Percentiles rank a stretch among this genome's conserved stretches.
These are phyloP conservation scores for Clavaria fumosa DNA, from an alignment of 768 basidiomycete species.

Conservation along the genomic window DNA sequence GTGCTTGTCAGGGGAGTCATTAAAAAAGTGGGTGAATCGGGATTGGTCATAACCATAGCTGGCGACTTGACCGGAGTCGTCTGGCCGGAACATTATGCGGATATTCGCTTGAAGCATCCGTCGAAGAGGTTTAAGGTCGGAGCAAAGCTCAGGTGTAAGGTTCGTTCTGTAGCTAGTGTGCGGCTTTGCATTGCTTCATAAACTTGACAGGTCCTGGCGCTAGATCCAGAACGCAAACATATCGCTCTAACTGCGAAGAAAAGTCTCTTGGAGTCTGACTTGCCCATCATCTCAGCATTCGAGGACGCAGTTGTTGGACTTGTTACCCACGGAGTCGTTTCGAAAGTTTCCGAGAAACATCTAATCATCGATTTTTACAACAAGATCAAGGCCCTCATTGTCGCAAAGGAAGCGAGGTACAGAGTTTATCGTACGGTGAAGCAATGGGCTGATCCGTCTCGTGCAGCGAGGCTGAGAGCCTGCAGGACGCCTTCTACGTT, in stretches of 20 bases:
- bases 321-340: slow-evolving; percentile 70
- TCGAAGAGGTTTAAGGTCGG: slow-evolving; percentile 82
- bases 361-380: slow-evolving; percentile 86
- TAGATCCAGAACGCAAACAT: slow-evolving; percentile 69
- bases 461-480: slow-evolving; percentile 48
- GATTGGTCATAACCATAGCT: slow-evolving; percentile 72
- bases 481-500: slow-evolving; percentile 49
- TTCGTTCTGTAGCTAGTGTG: slow-evolving; percentile 23
- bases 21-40: slow-evolving; percentile 67
- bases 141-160: slow-evolving; percentile 69
- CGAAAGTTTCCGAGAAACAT: slow-evolving; percentile 66
- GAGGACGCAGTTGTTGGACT: slow-evolving; percentile 57
- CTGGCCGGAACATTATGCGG: slow-evolving; percentile 92
- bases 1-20: slow-evolving; percentile 78
- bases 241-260: slow-evolving; percentile 86
- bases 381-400: slow-evolving; percentile 69
- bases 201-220: slow-evolving; percentile 48
- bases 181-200: slow-evolving; percentile 4
- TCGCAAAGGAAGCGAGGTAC: slow-evolving; percentile 70
- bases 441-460: slow-evolving; percentile 5
- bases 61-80: slow-evolving; percentile 85
- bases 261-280: slow-evolving; percentile 64
- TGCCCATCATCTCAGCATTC: slow-evolving; percentile 50
- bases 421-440: slow-evolving; percentile 9
- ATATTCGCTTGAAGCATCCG: slow-evolving; percentile 88